These are phyloP conservation scores for Pyrenula aspistea DNA, from an alignment of 495 filamentous ascomycete species.

Conservation along the genomic window DNA sequence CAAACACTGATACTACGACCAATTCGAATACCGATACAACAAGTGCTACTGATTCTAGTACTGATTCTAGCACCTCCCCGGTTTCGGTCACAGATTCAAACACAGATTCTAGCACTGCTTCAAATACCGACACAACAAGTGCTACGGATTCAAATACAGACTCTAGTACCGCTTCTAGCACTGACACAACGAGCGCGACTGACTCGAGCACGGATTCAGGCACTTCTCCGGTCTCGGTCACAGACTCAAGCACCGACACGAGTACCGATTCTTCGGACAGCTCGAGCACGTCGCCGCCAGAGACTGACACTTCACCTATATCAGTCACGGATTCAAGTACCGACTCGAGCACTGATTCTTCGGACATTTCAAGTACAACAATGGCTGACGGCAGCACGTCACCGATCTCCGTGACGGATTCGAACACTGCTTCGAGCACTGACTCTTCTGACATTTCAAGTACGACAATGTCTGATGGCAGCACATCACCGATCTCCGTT, in stretches of 20 bases:
- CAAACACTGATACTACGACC: slow-evolving; percentile 42
- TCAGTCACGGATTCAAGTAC: not conserved
- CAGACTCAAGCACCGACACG: not conserved
- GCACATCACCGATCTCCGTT: too few relatives aligned
- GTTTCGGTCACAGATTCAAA: not conserved
- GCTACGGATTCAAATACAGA: not conserved
- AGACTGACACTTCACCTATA: not conserved
- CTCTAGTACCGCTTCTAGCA: not conserved
- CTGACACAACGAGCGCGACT: not conserved
- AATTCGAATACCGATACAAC: slow-evolving; percentile 67
- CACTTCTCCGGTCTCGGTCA: not conserved
- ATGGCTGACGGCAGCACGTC: not conserved
- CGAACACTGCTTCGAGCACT: not conserved
- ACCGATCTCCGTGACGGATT: not conserved
- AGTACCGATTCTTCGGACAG: not conserved
- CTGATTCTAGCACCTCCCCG: slow-evolving; percentile 13
- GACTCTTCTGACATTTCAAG: not conserved
- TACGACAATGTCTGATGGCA: not conserved
- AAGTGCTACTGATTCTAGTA: slow-evolving; percentile 49
- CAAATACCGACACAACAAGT: not conserved
- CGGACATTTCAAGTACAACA: not conserved
- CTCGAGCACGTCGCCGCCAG: not conserved
- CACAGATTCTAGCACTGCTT: not conserved
- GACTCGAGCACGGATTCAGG: not conserved
- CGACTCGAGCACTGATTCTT: too few relatives aligned